Conservation (phyloP, 1,284 basidiomycete species). For the Takashimella tepidaria region DNA sequence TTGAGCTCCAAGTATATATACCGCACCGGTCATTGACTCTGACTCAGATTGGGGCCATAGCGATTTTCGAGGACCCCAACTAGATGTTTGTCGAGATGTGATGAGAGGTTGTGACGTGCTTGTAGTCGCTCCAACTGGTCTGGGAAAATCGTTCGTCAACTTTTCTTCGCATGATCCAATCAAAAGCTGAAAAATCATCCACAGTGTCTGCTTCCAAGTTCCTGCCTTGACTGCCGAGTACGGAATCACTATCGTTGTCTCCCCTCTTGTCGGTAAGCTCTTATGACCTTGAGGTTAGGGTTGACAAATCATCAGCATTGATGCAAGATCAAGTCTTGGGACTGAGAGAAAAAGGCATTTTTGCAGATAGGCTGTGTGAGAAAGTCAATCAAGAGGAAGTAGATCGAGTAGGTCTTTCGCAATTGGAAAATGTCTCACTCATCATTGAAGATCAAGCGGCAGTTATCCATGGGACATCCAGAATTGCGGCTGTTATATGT, state of each 20-base stretch:
- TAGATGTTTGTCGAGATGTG: slow-evolving; percentile 66
- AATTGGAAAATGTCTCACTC: not conserved
- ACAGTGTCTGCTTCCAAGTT: slow-evolving; percentile 73
- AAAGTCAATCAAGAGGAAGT: slow-evolving; percentile 58
- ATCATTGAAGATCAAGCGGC: slow-evolving; percentile 55
- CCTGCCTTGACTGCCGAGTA: slow-evolving; percentile 67
- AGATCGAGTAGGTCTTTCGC: not conserved
- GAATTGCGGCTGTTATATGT: slow-evolving; percentile 64
- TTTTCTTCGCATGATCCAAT: not conserved
- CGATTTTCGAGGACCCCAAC: slow-evolving; percentile 68
- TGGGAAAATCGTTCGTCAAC: slow-evolving; percentile 65
- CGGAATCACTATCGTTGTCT: slow-evolving; percentile 72
- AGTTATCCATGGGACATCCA: slow-evolving; percentile 61
- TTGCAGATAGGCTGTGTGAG: slow-evolving; percentile 62
- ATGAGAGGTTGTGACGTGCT: slow-evolving; percentile 64
- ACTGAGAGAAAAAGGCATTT: slow-evolving; percentile 56
- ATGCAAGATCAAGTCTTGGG: slow-evolving; percentile 79
- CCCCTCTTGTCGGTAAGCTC: slow-evolving; percentile 64
- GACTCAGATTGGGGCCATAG: slow-evolving; percentile 61
- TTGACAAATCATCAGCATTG: slow-evolving; percentile 54
- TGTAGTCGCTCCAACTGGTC: slow-evolving; percentile 81
- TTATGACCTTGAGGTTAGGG: no score
- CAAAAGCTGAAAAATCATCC: not conserved
- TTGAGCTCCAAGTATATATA: no score
- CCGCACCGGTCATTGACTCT: slow-evolving; percentile 6